phyloP scores from a whole-genome alignment of 805 yeast species.

The Kazachstania martiniae region DNA sequence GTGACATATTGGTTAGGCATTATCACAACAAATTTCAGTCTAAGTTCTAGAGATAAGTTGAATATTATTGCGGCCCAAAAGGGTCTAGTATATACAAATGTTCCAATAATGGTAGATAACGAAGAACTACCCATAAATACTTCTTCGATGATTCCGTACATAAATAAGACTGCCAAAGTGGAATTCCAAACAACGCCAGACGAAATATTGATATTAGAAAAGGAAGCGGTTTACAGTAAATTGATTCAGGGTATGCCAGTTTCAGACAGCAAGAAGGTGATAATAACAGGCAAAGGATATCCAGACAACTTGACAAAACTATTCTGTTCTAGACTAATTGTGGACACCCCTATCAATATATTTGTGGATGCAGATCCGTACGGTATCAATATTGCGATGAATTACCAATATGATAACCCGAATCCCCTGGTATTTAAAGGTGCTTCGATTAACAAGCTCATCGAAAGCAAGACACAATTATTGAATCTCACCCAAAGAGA shows the following conservation, averaged over 20 bases:
- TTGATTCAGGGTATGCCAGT: slow-evolving; percentile 9
- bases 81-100: slow-evolving; percentile 36
- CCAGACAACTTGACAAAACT: slow-evolving; percentile 48
- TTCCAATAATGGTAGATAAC: neutral
- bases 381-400: slow-evolving; percentile 48
- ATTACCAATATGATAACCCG: too few species aligned
- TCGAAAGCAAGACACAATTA: slow-evolving; percentile 10
- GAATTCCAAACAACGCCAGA: neutral
- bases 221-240: slow-evolving; percentile 40
- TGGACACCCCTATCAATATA: slow-evolving; percentile 19
- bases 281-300: slow-evolving; percentile 60
- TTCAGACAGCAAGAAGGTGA: slow-evolving; percentile 15
- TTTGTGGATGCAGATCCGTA: slow-evolving; percentile 58
- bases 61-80: slow-evolving; percentile 51
- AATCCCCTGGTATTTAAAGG: slow-evolving; percentile 23
- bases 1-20: slow-evolving; percentile 33
- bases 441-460: slow-evolving; percentile 9
- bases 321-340: slow-evolving; percentile 19
- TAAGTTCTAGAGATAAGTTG: slow-evolving; percentile 28
- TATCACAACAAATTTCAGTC: slow-evolving; percentile 31
- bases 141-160: slow-evolving; percentile 31
- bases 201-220: slow-evolving; percentile 36
- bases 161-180: slow-evolving; percentile 16
- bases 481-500: slow-evolving; percentile 22
- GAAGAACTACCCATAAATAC: neutral